Evolutionary conservation across 2,329 filamentous ascomycete species (phyloP).

Genomic region (Sporothrix pseudoabietina): DNA sequence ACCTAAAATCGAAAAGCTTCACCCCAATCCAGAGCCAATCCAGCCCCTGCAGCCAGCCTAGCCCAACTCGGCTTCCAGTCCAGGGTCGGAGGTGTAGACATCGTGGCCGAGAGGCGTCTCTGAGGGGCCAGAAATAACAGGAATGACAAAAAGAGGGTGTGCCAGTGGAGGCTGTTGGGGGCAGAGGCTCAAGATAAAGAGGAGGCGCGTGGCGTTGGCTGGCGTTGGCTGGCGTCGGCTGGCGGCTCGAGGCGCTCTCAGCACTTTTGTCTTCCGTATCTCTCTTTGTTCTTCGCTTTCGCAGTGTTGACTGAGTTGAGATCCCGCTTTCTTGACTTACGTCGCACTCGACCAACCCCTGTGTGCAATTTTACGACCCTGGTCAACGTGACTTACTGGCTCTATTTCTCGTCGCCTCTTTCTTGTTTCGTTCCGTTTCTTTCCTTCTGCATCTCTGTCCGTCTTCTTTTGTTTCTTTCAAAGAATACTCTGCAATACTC

Average conservation of each 20-base stretch:
- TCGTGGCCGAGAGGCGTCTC: background rate
- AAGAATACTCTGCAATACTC: too few species aligned
- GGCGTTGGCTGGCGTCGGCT: background rate
- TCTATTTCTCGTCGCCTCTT: background rate
- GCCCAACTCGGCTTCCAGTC: slow-evolving; percentile 14
- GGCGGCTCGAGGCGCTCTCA: slow-evolving; percentile 1
- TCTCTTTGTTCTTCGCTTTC: background rate
- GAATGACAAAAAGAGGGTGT: background rate
- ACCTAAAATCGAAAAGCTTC: slow-evolving; percentile 16
- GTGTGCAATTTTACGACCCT: slow-evolving; percentile 11
- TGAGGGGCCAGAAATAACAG: background rate
- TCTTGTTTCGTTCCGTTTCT: background rate
- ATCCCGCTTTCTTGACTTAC: background rate
- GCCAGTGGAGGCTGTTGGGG: background rate
- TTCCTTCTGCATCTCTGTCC: background rate
- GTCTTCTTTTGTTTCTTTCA: background rate
- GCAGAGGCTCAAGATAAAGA: background rate
- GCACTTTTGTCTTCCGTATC: too few species aligned
- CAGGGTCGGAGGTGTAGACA: slow-evolving; percentile 18
- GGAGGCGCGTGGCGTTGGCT: background rate
- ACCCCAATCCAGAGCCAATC: background rate
- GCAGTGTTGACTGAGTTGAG: background rate
- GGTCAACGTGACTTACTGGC: background rate
- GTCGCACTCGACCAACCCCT: background rate
- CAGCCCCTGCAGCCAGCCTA: slow-evolving; percentile 18